Percentiles rank a stretch among this genome's conserved stretches.
Conservation (phyloP, 2,329 filamentous ascomycete species). For the Calonectria leucothoes region DNA sequence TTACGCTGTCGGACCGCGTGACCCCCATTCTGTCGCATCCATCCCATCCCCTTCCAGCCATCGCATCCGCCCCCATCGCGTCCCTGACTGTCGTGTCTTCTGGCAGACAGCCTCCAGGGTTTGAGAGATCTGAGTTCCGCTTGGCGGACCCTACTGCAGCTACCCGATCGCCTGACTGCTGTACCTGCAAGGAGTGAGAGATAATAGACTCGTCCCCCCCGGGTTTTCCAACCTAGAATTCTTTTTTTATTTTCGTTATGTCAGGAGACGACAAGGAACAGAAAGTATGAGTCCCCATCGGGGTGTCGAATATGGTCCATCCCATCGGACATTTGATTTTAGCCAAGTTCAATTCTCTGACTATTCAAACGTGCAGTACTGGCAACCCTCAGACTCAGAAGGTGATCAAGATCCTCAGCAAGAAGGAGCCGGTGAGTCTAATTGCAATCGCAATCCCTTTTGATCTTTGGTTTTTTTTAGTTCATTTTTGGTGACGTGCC, state of each 20-base stretch:
- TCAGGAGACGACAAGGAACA: slow-evolving; percentile 43
- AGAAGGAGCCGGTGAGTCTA: slow-evolving; percentile 35
- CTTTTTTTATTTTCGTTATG: slow-evolving; percentile 37
- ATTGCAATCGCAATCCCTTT: neutral
- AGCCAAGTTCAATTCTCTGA: slow-evolving; percentile 54
- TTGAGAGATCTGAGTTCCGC: slow-evolving; percentile 38
- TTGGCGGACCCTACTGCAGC: slow-evolving; percentile 46
- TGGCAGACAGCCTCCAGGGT: slow-evolving; percentile 30
- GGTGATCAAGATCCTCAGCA: slow-evolving; percentile 44
- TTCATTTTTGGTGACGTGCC: neutral
- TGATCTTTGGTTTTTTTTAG: neutral
- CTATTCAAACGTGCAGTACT: slow-evolving; percentile 57
- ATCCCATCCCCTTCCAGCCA: slow-evolving; percentile 10
- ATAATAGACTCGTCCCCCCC: slow-evolving; percentile 48
- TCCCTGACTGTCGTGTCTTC: slow-evolving; percentile 25
- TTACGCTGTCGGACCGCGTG: slow-evolving; percentile 42
- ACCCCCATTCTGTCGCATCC: slow-evolving; percentile 30
- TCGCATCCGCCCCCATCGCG: slow-evolving; percentile 27
- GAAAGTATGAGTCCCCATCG: slow-evolving; percentile 57
- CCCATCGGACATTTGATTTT: slow-evolving; percentile 53
- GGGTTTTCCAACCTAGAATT: slow-evolving; percentile 32
- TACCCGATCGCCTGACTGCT: slow-evolving; percentile 48
- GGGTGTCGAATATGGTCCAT: slow-evolving; percentile 52
- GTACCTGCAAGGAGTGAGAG: slow-evolving; percentile 46
- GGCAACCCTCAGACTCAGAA: slow-evolving; percentile 54